Evolutionary conservation across 257 asterid species (phyloP).

Genomic region (Henckelia pumila): DNA sequence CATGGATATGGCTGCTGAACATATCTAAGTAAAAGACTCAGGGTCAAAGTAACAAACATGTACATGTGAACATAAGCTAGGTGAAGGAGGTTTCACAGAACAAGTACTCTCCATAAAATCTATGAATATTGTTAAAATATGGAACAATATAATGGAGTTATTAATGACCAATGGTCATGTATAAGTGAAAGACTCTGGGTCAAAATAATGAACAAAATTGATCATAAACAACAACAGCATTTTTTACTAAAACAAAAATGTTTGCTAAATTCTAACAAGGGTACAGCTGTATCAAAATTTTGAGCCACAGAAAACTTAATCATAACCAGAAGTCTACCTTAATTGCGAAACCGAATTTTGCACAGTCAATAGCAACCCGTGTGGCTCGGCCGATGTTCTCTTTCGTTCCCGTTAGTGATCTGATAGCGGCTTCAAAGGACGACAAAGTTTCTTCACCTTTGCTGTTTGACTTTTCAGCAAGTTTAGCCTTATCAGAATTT

Average conservation of each 20-base stretch:
- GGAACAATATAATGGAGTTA: not conserved
- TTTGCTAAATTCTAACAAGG: slow-evolving; percentile 1
- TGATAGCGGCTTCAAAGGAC: slow-evolving; percentile 66
- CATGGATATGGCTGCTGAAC: slow-evolving; percentile 16
- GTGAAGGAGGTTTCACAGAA: slow-evolving; percentile 11
- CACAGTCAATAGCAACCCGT: slow-evolving; percentile 80
- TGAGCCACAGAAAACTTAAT: slow-evolving; percentile 16
- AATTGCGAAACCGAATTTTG: slow-evolving; percentile 75
- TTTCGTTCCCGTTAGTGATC: slow-evolving; percentile 74
- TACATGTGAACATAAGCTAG: not conserved
- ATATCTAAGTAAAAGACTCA: slow-evolving; percentile 18
- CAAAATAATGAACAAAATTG: not conserved
- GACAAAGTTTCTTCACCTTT: slow-evolving; percentile 57
- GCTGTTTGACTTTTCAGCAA: slow-evolving; percentile 51
- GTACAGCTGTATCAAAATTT: slow-evolving; percentile 2
- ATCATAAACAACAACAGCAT: not conserved
- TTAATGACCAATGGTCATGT: slow-evolving; percentile 11
- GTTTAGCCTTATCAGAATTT: slow-evolving; percentile 46
- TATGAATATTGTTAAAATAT: slow-evolving; percentile 1
- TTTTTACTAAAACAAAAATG: too few species aligned
- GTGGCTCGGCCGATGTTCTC: slow-evolving; percentile 88
- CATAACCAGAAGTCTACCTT: slow-evolving; percentile 46
- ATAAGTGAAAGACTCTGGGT: slow-evolving; percentile 18
- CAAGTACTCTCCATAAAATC: slow-evolving; percentile 3
- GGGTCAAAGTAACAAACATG: not conserved